Base-by-base conservation (phyloP, 2,329 filamentous ascomycete genomes). In the Venturia oleaginea region DNA sequence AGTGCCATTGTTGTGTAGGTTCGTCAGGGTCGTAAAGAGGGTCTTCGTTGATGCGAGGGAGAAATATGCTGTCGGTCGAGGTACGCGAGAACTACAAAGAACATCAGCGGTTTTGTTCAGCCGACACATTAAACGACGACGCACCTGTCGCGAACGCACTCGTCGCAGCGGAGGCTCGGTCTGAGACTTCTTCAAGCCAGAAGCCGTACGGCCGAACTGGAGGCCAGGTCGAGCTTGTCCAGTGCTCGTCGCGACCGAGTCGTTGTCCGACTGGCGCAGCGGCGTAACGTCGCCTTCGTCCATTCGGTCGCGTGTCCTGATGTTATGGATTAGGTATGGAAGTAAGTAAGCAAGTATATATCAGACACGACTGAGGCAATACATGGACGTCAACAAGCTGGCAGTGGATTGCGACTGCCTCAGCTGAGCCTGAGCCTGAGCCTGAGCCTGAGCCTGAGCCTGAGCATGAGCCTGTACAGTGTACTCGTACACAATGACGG, bases 1-100 rank as follows among this genome's bases (percentile, higher is more conserved):
- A 90, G 67, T 94, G 87, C 84, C 91, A 91, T 66, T 86, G 81
- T 1, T 89, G 88, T 63, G 84, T 79, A 43, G 87, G 84, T 19
- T 79, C 74, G 22, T 76, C 70, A 32, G 76, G 65, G 34, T 80
- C 67, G 30, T 65, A 59, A 7, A 68, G 22, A 27, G 54, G 24
- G 30, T 60, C 66, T 27, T 55, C 59, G 40, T 66, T 66, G n/a
- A 66, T 43, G 34, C 76, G 87, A 72, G 79, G 81, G 34, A 84
- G 78, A 8, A 93, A 77, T 32, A 94, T 78, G 68, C 90, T 86
- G 70, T 90, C 86, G 0, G 87, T 88, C 24, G 88, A 89, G 2
- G 84, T 51, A 15, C 54, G 63, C 17, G 63, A 64, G 22, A 61
- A 61, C 63, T 64, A 24, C 37, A 42, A 19, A 19, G 5, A 15